Percentiles rank a stretch among this genome's conserved stretches.
Conservation (phyloP, 306 rosid genomes). For the Prinsepia uniflora region DNA sequence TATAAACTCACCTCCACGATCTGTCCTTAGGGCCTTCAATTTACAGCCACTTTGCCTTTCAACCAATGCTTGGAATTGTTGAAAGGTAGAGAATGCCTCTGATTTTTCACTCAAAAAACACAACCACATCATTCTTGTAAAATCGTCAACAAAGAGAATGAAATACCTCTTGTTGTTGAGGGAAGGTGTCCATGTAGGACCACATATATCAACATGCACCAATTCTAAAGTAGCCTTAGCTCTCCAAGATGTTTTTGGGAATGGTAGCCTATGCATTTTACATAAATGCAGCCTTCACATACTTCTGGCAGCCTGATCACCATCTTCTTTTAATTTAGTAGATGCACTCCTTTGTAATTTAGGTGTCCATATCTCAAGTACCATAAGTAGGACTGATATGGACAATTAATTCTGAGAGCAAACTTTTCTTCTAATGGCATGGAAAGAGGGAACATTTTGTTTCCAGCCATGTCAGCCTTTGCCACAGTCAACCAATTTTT, state of each 20-base stretch:
- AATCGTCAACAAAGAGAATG: no score
- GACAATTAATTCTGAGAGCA: not conserved
- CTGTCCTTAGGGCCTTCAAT: no score
- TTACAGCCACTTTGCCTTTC: no score
- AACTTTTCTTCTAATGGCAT: not conserved
- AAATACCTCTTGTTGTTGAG: no score
- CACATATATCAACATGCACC: no score
- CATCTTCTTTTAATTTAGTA: not conserved
- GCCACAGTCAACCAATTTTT: not conserved
- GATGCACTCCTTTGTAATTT: not conserved
- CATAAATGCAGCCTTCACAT: not conserved
- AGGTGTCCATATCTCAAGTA: not conserved
- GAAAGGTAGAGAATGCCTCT: no score
- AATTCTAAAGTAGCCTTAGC: no score
- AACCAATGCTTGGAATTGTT: no score
- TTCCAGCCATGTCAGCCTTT: not conserved
- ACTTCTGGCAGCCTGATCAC: not conserved
- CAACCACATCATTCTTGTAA: no score
- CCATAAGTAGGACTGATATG: not conserved
- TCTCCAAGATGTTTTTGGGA: not conserved
- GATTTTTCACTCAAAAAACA: no score
- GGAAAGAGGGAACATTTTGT: not conserved
- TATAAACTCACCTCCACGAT: no score
- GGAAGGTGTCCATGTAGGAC: not conserved
- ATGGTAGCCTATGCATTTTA: not conserved